A percentile compares a stretch with the other conserved stretches of the same genome.
phyloP scores from a whole-genome alignment of 192 early-diverging fungal genomes.

The Physocladia obscura region DNA sequence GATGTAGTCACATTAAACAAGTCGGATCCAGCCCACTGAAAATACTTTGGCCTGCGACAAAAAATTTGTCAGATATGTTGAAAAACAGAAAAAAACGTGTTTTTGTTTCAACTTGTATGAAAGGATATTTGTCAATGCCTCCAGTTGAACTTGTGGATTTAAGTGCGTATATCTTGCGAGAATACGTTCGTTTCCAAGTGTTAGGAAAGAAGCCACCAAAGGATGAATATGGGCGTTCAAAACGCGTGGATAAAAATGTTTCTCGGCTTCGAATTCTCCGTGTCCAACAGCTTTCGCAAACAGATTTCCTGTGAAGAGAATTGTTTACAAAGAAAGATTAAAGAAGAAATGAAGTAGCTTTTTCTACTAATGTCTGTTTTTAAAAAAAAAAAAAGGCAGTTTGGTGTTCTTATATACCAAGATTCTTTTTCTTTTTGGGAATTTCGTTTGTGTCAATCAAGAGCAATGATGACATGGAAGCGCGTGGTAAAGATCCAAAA shows the following conservation, averaged over 20 bases:
- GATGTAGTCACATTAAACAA: constrained; percentile 77
- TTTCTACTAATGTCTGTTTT: not conserved
- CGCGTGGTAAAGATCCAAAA: not conserved
- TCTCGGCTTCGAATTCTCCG: constrained; percentile 77
- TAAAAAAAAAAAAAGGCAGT: not conserved
- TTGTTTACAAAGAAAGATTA: not conserved
- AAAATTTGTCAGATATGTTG: not conserved
- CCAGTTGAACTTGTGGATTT: constrained; percentile 75
- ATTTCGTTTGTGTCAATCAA: not conserved
- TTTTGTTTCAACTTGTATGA: constrained; percentile 30
- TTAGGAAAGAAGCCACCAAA: constrained; percentile 78
- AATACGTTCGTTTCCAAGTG: constrained; percentile 85
- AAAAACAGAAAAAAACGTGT: constrained; percentile 14
- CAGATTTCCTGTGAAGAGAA: constrained; percentile 4
- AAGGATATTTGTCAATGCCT: constrained; percentile 61
- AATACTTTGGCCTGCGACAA: constrained; percentile 61
- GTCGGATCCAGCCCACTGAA: constrained; percentile 87
- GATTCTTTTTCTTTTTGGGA: constrained; percentile 10
- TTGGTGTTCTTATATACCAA: not conserved
- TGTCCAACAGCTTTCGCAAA: constrained; percentile 30
- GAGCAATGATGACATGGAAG: not conserved
- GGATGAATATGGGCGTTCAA: constrained; percentile 87
- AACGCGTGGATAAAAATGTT: constrained; percentile 87
- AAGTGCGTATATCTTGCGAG: constrained; percentile 82
- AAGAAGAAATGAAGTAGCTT: not conserved